Evolutionary conservation across 2,329 filamentous ascomycete species (phyloP), one percentile per base, ranked within the genome.

Genomic region (Harringtonia lauricola): DNA sequence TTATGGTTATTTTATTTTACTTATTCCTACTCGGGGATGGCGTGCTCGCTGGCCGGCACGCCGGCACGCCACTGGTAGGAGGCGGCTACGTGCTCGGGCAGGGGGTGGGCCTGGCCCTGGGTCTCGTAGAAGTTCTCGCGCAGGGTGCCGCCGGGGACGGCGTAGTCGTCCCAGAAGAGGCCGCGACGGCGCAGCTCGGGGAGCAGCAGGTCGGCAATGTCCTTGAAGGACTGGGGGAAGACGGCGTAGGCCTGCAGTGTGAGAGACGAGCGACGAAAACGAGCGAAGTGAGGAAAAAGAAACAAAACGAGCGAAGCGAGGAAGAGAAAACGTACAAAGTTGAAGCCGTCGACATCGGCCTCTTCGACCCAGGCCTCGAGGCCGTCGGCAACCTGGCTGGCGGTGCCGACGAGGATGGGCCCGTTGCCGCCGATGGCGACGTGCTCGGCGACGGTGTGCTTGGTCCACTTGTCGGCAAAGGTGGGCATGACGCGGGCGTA

Each of bases 261-360:
- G n/a, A n/a, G n/a, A n/a, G n/a, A n/a, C n/a, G n/a, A n/a, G 35
- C 9, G 24, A 12, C 9, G 36, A 30, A 21, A 39, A 28, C n/a
- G 4, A 24, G 4, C 12, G 10, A 6, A 9, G 15, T 9, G 12
- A 14, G 10, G 5, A 24, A 15, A 15, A 3, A 18, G 17, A 17
- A 10, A 18, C 8, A 15, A 28, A 6, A 17, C 3, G 36, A 29
- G n/a, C n/a, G n/a, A n/a, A n/a, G n/a, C n/a, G n/a, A n/a, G n/a
- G n/a, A n/a, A n/a, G n/a, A n/a, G n/a, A 3, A 5, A 5, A 22
- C 39, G 4, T 22, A 40, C 80, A 58, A 86, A 71, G 55, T 86
- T 87, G 60, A 87, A 87, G 0, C 82, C 82, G 55, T 86, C 82
- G 1, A 86, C 73, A 50, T 83, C 82, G 0, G 78, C 80, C 55